These are phyloP conservation scores for Kodamaea neixiangensis DNA, from an alignment of 805 yeast species.

Conservation along the genomic window DNA sequence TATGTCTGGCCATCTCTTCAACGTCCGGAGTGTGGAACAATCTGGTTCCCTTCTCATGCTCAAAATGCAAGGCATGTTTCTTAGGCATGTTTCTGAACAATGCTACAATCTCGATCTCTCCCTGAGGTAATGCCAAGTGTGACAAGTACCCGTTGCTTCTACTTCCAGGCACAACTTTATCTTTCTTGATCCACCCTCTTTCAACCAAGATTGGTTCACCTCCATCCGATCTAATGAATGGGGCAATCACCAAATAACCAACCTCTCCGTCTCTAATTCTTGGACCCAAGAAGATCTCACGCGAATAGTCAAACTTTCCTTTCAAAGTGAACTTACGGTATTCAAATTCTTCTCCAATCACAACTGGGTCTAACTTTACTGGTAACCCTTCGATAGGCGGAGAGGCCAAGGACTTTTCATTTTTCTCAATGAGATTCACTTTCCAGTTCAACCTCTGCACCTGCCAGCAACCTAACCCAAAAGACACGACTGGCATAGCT, in stretches of 20 bases:
- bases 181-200: constrained; percentile 89
- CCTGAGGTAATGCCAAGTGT: constrained; percentile 72
- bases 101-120: constrained; percentile 71
- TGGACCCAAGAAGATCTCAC: constrained; percentile 93
- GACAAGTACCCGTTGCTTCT: constrained; percentile 53
- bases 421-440: constrained; percentile 71
- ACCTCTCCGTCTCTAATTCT: constrained; percentile 63
- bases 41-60: constrained; percentile 64
- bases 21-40: constrained; percentile 81
- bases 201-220: constrained; percentile 80
- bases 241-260: constrained; percentile 82
- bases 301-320: constrained; percentile 79
- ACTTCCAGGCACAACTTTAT: constrained; percentile 54
- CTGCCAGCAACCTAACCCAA: constrained; percentile 93
- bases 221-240: constrained; percentile 72
- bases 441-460: constrained; percentile 85
- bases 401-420: constrained; percentile 78
- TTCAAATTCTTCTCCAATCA: constrained; percentile 66
- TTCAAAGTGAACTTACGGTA: constrained; percentile 74
- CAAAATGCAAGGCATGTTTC: constrained; percentile 66
- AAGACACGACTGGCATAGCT: constrained; percentile 85
- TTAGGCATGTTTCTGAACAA: constrained; percentile 69
- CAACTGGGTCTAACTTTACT: constrained; percentile 59
- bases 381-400: constrained; percentile 73
- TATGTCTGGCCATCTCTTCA: constrained; percentile 70